Conservation (phyloP, 257 asterid genomes). For the Rhazya stricta region DNA sequence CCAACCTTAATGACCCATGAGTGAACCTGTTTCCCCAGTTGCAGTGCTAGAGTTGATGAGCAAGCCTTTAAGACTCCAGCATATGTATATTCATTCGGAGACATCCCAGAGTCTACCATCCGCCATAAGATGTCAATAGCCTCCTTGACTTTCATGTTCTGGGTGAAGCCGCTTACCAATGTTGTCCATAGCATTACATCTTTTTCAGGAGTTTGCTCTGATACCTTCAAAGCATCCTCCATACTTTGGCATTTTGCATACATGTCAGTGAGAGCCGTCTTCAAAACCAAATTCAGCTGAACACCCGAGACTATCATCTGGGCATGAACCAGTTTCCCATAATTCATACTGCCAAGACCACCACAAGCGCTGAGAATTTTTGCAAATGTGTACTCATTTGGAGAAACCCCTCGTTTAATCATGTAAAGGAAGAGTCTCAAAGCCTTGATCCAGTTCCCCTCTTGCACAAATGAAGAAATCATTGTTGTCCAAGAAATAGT, state of each 20-base stretch:
- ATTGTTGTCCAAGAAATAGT: slow-evolving; percentile 19
- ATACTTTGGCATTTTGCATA: slow-evolving; percentile 15
- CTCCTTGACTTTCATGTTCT: slow-evolving; percentile 12
- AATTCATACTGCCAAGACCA: slow-evolving; percentile 7
- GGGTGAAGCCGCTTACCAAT: slow-evolving; percentile 6
- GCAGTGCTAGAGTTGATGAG: slow-evolving; percentile 2
- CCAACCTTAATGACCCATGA: slow-evolving; percentile 12
- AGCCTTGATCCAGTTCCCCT: slow-evolving; percentile 1
- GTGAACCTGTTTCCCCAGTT: slow-evolving; percentile 14
- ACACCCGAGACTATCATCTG: slow-evolving; percentile 15
- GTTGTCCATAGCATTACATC: slow-evolving; percentile 14
- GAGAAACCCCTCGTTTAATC: slow-evolving; percentile 8
- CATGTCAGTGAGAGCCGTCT: slow-evolving; percentile 19
- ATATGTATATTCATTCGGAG: slow-evolving; percentile 14
- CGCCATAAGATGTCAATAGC: slow-evolving; percentile 4
- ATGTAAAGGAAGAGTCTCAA: slow-evolving; percentile 6
- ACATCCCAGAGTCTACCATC: slow-evolving; percentile 12
- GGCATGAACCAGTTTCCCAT: slow-evolving; percentile 16
- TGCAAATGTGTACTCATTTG: slow-evolving; percentile 19
- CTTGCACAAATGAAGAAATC: slow-evolving; percentile 12
- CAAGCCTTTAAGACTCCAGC: slow-evolving; percentile 7
- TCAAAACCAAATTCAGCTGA: slow-evolving; percentile 20
- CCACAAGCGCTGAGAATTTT: slow-evolving; percentile 15
- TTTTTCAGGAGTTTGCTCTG: slow-evolving; percentile 14
- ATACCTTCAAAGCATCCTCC: slow-evolving; percentile 20